phyloP scores from a whole-genome alignment of 345 rosid genomes.

The Corchorus capsularis region DNA sequence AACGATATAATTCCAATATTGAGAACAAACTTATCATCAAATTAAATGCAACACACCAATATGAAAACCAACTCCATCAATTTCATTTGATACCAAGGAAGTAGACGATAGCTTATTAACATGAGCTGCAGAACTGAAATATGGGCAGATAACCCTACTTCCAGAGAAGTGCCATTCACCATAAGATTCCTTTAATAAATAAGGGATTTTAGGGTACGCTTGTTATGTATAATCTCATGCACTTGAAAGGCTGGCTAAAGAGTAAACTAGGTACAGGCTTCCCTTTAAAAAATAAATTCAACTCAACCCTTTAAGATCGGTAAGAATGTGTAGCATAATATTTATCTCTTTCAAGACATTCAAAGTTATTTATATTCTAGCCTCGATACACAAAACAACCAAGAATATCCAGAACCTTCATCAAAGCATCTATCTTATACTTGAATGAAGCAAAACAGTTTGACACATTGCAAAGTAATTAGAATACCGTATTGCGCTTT shows the following conservation, averaged over 20 bases:
- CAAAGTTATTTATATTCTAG: background rate
- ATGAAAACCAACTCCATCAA: background rate
- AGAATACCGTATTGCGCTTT: conserved; percentile 80
- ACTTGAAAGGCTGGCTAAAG: background rate
- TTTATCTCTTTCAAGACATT: background rate
- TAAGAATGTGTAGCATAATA: background rate
- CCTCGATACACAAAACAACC: conserved; percentile 10
- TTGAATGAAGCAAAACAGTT: conserved; percentile 7
- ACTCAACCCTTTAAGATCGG: background rate
- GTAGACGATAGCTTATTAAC: background rate
- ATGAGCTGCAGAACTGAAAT: background rate
- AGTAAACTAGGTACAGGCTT: background rate
- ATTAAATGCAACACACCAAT: background rate
- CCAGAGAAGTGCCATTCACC: conserved; percentile 10
- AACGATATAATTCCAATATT: background rate
- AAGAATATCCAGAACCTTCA: background rate
- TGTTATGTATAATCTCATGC: background rate
- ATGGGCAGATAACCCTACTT: background rate
- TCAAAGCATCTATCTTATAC: background rate
- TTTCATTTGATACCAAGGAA: background rate
- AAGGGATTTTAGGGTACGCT: conserved; percentile 1
- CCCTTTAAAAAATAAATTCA: background rate
- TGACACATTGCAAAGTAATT: background rate
- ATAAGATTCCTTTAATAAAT: background rate
- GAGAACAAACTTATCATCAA: conserved; percentile 8